Base-by-base conservation (phyloP, 2,329 filamentous ascomycete species). In the Geoglossum cookeanum region DNA sequence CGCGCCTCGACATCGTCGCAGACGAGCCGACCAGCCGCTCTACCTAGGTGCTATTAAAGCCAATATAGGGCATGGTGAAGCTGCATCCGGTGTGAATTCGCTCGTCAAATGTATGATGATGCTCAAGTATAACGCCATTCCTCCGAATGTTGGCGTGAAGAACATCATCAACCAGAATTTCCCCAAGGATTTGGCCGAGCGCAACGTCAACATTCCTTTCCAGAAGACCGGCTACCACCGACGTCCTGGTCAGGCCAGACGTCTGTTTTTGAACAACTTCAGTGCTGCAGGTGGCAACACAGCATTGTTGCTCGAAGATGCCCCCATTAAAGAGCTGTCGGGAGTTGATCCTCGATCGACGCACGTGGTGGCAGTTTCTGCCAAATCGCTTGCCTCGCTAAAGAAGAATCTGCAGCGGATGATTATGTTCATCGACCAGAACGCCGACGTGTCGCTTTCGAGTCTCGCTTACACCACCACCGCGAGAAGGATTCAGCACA, bases 201-300 rank as follows among this genome's bases (percentile, higher is more conserved):
- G 80, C 33, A 78, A 79, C 42, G 73, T 83, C 47, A 73, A 76
- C 61, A 81, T 84, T 62, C 74, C 79, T 1, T 73, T 76, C 60
- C 70, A 79, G 61, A 65, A 72, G 55, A 77, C 64, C 0, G 61
- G 67, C 0, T 74, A 72, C 67, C 30, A 61, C 2, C 60, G 64
- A 8, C 42, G n/a, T 5, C 42, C 33, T 15, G 57, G 57, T 9
- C 47, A 53, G 22, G 30, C 15, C 17, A 39, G 58, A 32, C 29
- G 48, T 13, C 35, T 60, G 15, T 60, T 59, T 22, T 22, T 44
- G 60, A 87, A 87, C 70, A 85, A 84, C 69, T 86, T 85, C 65
- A 79, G 78, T 60, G 84, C 83, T 5, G 81, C 83, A 56, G 83
- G 83, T 61, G 83, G 84, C 37, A 87, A 87, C 68, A 85, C 83